Evolutionary conservation across 768 basidiomycete genomes (phyloP).

Genomic region (Suillus weaverae): DNA sequence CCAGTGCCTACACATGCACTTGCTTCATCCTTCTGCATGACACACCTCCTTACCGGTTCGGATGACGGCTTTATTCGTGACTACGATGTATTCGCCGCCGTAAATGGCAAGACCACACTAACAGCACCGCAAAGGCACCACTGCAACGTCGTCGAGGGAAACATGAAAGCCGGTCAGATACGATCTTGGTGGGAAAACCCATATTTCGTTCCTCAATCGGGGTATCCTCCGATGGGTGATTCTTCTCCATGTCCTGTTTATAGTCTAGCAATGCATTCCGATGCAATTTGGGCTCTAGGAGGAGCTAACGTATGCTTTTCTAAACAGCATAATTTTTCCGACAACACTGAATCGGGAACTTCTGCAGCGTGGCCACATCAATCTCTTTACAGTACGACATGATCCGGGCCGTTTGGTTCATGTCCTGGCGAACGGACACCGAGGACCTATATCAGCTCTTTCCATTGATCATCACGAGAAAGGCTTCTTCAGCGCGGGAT

Average conservation of each 20-base stretch:
- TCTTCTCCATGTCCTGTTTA: conserved; percentile 71
- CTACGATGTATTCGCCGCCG: conserved; percentile 87
- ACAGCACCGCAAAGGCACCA: conserved; percentile 88
- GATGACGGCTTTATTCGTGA: conserved; percentile 92
- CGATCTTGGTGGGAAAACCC: conserved; percentile 90
- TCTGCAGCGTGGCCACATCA: conserved; percentile 81
- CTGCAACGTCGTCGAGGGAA: conserved; percentile 87
- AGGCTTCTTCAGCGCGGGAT: conserved; percentile 86
- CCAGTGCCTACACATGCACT: conserved; percentile 88
- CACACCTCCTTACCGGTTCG: conserved; percentile 86
- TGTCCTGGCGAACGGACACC: conserved; percentile 68
- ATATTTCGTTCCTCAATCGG: conserved; percentile 22
- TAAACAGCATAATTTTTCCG: conserved; percentile 1
- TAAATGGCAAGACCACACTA: conserved; percentile 85
- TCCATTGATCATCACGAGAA: conserved; percentile 80
- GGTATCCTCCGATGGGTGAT: conserved; percentile 48
- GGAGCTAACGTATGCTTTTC: conserved; percentile 72
- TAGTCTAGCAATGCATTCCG: conserved; percentile 87
- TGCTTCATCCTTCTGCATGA: conserved; percentile 82
- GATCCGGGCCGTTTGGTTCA: conserved; percentile 80
- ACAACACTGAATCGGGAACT: conserved; percentile 14
- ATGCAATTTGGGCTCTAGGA: conserved; percentile 89
- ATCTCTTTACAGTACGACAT: conserved; percentile 90
- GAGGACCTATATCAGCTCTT: conserved; percentile 83
- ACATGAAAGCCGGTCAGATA: conserved; percentile 85